phyloP scores from a whole-genome alignment of 345 rosid genomes.

The Rubroshorea leprosula region DNA sequence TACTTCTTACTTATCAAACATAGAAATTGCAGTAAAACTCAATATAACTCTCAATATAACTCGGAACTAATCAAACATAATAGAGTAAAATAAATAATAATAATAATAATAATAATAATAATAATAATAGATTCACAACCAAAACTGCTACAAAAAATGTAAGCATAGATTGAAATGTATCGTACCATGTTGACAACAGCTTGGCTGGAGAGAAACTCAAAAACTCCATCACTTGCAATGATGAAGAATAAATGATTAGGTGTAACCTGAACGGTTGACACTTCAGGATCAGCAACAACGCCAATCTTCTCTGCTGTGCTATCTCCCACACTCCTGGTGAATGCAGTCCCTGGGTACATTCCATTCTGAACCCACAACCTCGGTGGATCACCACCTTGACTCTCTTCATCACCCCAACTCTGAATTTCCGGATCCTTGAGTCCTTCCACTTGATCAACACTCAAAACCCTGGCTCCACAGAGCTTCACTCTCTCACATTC shows the following conservation, averaged over 20 bases:
- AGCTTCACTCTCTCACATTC: constrained; percentile 87
- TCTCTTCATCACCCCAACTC: constrained; percentile 85
- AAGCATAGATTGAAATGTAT: neutral
- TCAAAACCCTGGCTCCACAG: constrained; percentile 89
- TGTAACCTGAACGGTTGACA: constrained; percentile 52
- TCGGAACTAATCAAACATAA: too few relatives aligned
- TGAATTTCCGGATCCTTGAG: constrained; percentile 79
- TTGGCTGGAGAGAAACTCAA: constrained; percentile 93
- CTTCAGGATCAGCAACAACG: constrained; percentile 80
- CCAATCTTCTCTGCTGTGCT: constrained; percentile 80
- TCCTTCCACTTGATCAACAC: constrained; percentile 95
- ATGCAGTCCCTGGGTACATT: constrained; percentile 95
- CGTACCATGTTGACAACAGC: constrained; percentile 82
- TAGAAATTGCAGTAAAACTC: too few relatives aligned
- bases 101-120: too few relatives aligned
- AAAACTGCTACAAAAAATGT: too few relatives aligned
- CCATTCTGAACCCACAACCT: constrained; percentile 93
- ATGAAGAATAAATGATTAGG: constrained; percentile 74
- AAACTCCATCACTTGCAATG: constrained; percentile 95
- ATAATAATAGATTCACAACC: too few relatives aligned
- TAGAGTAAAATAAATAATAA: too few relatives aligned
- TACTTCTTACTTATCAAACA: too few relatives aligned
- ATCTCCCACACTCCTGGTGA: constrained; percentile 92
- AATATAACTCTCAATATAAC: too few relatives aligned
- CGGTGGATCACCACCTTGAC: constrained; percentile 88